Base-by-base conservation (phyloP, 2,329 filamentous ascomycete species). In the Macrophomina phaseolina region DNA sequence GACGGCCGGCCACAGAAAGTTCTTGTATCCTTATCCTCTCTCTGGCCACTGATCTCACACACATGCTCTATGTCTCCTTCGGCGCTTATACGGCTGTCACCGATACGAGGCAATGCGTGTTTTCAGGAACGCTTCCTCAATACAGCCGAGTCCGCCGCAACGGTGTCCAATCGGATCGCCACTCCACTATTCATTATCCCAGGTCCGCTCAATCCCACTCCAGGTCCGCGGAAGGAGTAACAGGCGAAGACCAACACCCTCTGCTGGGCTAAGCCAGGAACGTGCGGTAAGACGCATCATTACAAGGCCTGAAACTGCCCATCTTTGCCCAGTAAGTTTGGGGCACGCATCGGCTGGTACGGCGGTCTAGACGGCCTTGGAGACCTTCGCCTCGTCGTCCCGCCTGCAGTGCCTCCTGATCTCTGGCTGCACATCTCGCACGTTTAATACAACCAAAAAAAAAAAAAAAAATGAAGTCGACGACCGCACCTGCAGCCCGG, bases 161-260 rank as follows among this genome's bases (percentile, higher is more conserved):
- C 40, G 58, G 58, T 45, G 58, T 48, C 58, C 32, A 62, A 62
- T 62, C 42, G 58, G 58, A 62, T 38, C 58, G n/a, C 11, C 30
- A 32, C 9, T 14, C 58, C n/a, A 6, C 45, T 28, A 16, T 62
- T 34, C 5, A 51, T 34, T 11, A 62, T 45, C 45, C 58, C 23
- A 30, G 58, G 18, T 8, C n/a, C 18, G 8, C 36, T 16, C 7
- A 45, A 45, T 45, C 28, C 16, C 34, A 40, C 16, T 36, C 12
- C 23, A 30, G 56, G 16, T 28, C 42, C 28, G 36, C 32, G 5
- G 16, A 14, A 42, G 38, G 18, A 42, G 11, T 12, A 12, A 23
- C 49, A 5, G 11, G 42, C 53, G 36, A 42, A 36, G 8, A 58
- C 11, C 4, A 32, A n/a, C 49, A 5, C 8, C 49, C 28, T 18